Evolutionary conservation across 176 grass and related monocot species (phyloP).

Genomic region (Cenchrus americanus): DNA sequence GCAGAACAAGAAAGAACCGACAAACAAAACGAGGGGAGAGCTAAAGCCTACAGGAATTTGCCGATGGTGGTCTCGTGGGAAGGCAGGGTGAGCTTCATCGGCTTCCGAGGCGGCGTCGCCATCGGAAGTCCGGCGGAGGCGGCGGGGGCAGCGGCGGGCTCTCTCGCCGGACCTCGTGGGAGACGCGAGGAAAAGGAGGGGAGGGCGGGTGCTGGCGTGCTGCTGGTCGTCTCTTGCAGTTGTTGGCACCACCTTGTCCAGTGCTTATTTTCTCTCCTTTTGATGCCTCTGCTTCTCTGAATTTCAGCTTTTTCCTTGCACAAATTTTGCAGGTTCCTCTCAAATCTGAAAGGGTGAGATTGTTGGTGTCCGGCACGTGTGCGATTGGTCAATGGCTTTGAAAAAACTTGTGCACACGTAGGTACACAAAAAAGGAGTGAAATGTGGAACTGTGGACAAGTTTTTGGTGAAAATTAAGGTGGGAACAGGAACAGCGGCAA

Average conservation of each 20-base stretch:
- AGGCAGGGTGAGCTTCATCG: slow-evolving; percentile 58
- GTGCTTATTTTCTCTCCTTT: not conserved
- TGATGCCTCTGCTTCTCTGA: not conserved
- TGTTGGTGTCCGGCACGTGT: not conserved
- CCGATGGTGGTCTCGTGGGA: slow-evolving; percentile 71
- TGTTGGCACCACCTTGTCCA: slow-evolving; percentile 4
- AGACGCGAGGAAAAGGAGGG: slow-evolving; percentile 27
- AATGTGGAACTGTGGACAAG: not conserved
- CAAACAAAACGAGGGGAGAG: not conserved
- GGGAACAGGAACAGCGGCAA: not conserved
- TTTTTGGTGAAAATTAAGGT: not conserved
- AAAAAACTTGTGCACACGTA: not conserved
- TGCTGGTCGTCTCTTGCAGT: not conserved
- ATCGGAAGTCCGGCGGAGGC: slow-evolving; percentile 12
- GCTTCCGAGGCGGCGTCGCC: slow-evolving; percentile 40
- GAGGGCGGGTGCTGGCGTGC: too few species aligned
- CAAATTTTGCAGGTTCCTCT: not conserved
- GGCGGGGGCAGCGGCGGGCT: not conserved
- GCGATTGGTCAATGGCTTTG: slow-evolving; percentile 11
- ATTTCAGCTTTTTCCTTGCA: not conserved
- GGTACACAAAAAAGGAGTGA: not conserved
- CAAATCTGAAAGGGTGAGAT: not conserved
- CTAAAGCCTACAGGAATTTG: slow-evolving; percentile 70
- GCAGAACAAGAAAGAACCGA: slow-evolving; percentile 14
- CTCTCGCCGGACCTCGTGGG: slow-evolving; percentile 8